A percentile compares a stretch with the other conserved stretches of the same genome.
These are phyloP conservation scores for Beauveria sp. DNA, from an alignment of 2,329 filamentous ascomycete species.

Conservation along the genomic window DNA sequence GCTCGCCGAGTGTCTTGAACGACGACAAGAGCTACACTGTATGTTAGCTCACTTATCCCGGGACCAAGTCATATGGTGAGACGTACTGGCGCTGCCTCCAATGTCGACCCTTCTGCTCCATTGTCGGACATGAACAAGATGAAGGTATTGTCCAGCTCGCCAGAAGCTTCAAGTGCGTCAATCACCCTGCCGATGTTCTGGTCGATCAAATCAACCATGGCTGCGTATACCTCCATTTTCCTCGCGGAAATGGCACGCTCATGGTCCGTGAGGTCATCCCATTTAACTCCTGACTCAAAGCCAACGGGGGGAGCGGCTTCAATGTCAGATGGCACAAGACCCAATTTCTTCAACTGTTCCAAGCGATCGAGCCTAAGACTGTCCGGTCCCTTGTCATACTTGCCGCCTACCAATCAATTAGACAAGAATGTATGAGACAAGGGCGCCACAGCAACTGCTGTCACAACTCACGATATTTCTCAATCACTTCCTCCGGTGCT, in stretches of 20 bases:
- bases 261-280: constrained; percentile 9
- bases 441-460: neutral
- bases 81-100: constrained; percentile 48
- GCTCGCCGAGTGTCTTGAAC: neutral
- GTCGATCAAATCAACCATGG: constrained; percentile 47
- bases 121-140: constrained; percentile 48
- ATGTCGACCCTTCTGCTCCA: constrained; percentile 46
- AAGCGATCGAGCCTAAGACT: constrained; percentile 36
- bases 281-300: constrained; percentile 13
- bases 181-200: constrained; percentile 41
- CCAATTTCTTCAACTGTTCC: constrained; percentile 32
- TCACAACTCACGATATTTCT: constrained; percentile 29
- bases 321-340: constrained; percentile 27
- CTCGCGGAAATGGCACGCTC: constrained; percentile 13
- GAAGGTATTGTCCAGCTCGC: constrained; percentile 46
- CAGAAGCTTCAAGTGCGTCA: constrained; percentile 36
- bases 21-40: neutral
- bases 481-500: constrained; percentile 35
- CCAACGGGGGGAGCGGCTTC: constrained; percentile 14
- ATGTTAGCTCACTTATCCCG: neutral
- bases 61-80: neutral
- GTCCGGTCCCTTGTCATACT: constrained; percentile 42
- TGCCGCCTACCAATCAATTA: constrained; percentile 21
- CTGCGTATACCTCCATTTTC: constrained; percentile 37
- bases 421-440: neutral